These are phyloP conservation scores for Halteria grandinella DNA, from an alignment of 73 alveolate genomes.

Conservation along the genomic window DNA sequence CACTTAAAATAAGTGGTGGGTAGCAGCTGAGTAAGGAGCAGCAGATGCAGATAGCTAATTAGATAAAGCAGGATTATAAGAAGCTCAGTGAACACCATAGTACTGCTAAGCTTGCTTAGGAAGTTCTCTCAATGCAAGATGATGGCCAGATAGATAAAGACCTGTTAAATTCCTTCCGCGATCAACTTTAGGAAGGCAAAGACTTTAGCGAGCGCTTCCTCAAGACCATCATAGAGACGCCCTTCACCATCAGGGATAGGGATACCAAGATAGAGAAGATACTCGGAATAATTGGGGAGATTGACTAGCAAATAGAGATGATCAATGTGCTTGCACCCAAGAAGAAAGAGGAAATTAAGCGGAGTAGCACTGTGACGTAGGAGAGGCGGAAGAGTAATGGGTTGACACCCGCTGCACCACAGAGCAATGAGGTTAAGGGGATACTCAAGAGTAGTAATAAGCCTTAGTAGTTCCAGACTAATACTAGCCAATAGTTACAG, in stretches of 20 bases:
- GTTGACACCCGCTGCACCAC: too few relatives aligned
- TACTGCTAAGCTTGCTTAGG: slow-evolving; percentile 16
- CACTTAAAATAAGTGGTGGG: too few relatives aligned
- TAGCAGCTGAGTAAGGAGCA: too few relatives aligned
- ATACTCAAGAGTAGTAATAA: too few relatives aligned
- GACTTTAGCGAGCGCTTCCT: slow-evolving; percentile 10
- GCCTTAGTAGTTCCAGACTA: too few relatives aligned
- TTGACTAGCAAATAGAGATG: too few relatives aligned
- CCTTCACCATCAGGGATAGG: slow-evolving; percentile 2
- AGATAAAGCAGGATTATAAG: slow-evolving; percentile 36
- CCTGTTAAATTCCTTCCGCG: neutral
- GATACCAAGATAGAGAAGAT: slow-evolving; percentile 22
- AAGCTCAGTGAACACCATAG: slow-evolving; percentile 20
- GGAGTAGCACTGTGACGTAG: too few relatives aligned
- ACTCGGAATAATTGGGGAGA: neutral
- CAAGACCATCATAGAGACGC: slow-evolving; percentile 1
- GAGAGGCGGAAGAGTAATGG: too few relatives aligned
- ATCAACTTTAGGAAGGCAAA: slow-evolving; percentile 21
- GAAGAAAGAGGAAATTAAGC: too few relatives aligned
- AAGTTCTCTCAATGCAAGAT: neutral
- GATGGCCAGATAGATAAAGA: neutral
- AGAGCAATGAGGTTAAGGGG: too few relatives aligned
- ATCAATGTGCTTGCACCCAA: too few relatives aligned
- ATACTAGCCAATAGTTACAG: too few relatives aligned
- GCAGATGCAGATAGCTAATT: neutral